Base-by-base conservation (phyloP, 306 rosid species). In the Hylodesmum podocarpum region DNA sequence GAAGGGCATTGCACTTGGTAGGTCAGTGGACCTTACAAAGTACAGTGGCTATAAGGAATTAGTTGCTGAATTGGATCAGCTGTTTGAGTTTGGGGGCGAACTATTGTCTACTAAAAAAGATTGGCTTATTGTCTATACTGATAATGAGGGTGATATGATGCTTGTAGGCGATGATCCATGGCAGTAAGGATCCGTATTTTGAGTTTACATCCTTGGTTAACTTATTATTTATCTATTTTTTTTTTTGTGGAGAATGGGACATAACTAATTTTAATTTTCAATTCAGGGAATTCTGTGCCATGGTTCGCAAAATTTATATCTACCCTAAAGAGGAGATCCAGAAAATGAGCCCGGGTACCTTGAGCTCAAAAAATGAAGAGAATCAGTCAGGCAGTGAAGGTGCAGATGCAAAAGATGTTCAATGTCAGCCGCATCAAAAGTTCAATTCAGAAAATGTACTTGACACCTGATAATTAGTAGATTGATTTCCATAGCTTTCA, bases 141-240 rank as follows among this genome's bases (percentile, higher is more conserved):
- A 93, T 34, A 86, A 91, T 58, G 98, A 93, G 87, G 95, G 88
- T 40, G 98, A 93, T 78, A 93, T 91, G 95, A 93, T 93, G 98
- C 98, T 93, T 44, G 98, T 93, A 61, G 98, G 98, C 37, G 98
- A 93, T 67, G 98, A 93, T 86, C 98, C 98, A 1, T 93, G 97
- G 98, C 97, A 82, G 98, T 93, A 87, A 89, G 98, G 58, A 80
- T 62, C 72, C 31, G 4, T 65, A 8, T 72, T 65, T 55, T 79
- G 55, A 50, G 36, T 47, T 13, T 63, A 37, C 19, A 10, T 24
- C 15, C 3, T 61, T 39, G 49, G 43, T 37, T 55, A 29, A 44
- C 14, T 44, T 40, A 15, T 8, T 31, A 1, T 24, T 4, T 74
- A 7, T 5, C 19, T 11, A 36, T 11, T 47, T 33, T 31, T 2